phyloP scores from a whole-genome alignment of 2,329 filamentous ascomycete genomes.

The Torrubiella hemipterigena region DNA sequence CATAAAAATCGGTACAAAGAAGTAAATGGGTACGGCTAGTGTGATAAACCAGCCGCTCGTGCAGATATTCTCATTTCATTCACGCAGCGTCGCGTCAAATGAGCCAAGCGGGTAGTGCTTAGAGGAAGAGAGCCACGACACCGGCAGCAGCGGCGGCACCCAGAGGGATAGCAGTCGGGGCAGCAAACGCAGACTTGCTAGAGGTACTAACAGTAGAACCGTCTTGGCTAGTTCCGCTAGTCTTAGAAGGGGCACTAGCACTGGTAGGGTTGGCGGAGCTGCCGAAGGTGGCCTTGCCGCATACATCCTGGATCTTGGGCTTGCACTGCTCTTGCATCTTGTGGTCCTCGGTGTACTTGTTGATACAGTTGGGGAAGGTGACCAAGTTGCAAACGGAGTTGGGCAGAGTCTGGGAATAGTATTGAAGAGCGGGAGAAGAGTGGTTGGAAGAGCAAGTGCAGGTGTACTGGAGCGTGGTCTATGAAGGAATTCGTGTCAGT shows the following conservation, averaged over 20 bases:
- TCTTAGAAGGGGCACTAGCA: slow-evolving; percentile 15
- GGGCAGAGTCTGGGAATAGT: slow-evolving; percentile 40
- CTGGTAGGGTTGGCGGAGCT: slow-evolving; percentile 7
- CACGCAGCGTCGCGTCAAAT: neutral
- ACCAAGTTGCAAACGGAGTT: slow-evolving; percentile 39
- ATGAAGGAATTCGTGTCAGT: slow-evolving; percentile 5
- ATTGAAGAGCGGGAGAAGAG: slow-evolving; percentile 37
- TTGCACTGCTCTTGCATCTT: slow-evolving; percentile 35
- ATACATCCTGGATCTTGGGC: slow-evolving; percentile 31
- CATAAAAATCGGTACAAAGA: slow-evolving; percentile 18
- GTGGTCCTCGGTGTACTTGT: slow-evolving; percentile 25
- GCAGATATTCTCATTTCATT: slow-evolving; percentile 1
- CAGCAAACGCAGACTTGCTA: slow-evolving; percentile 23
- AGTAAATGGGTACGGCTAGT: slow-evolving; percentile 12
- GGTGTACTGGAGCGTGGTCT: slow-evolving; percentile 31
- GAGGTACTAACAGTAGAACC: slow-evolving; percentile 16
- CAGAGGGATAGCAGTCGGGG: slow-evolving; percentile 26
- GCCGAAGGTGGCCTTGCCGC: slow-evolving; percentile 26
- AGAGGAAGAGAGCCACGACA: slow-evolving; percentile 40
- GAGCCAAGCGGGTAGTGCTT: slow-evolving; percentile 9
- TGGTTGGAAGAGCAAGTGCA: slow-evolving; percentile 37
- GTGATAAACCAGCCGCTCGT: slow-evolving; percentile 6
- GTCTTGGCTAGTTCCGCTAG: slow-evolving; percentile 11
- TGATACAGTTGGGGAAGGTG: slow-evolving; percentile 35
- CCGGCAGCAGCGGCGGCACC: slow-evolving; percentile 36